These are phyloP conservation scores for Farysia itapuensis DNA, from an alignment of 1,284 basidiomycete genomes.

Conservation along the genomic window DNA sequence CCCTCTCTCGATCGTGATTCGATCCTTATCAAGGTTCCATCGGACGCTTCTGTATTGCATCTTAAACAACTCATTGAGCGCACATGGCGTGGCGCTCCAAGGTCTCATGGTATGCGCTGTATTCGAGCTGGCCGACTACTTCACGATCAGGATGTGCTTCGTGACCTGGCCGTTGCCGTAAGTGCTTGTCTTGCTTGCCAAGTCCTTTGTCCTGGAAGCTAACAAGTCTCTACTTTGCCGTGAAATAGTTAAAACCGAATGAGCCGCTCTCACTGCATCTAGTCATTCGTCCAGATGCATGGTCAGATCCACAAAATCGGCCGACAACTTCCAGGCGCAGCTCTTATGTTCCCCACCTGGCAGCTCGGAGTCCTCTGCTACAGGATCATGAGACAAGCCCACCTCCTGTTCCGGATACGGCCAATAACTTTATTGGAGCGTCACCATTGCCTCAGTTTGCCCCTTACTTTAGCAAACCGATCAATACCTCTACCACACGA, in stretches of 20 bases:
- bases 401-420: no score
- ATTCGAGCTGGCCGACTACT: slow-evolving; percentile 46
- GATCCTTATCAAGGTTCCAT: slow-evolving; percentile 9
- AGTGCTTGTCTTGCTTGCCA: no score
- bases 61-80: slow-evolving; percentile 39
- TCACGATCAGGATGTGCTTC: slow-evolving; percentile 20
- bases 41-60: slow-evolving; percentile 7
- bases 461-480: slow-evolving; percentile 1
- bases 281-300: slow-evolving; percentile 53
- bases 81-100: slow-evolving; percentile 38
- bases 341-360: slow-evolving; percentile 29
- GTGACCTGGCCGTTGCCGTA: slow-evolving; percentile 9
- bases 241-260: no score
- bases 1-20: slow-evolving; percentile 37
- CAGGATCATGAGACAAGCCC: no score
- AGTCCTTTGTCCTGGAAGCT: no score
- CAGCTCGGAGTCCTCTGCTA: background rate
- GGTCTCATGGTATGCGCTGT: slow-evolving; percentile 45
- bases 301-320: slow-evolving; percentile 40
- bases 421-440: background rate
- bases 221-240: no score
- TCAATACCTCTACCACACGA: no score
- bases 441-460: background rate
- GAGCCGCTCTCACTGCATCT: slow-evolving; percentile 46
- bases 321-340: slow-evolving; percentile 32